Base-by-base conservation (phyloP, 108 stramenopile genomes). In the Ochromonas danica region DNA sequence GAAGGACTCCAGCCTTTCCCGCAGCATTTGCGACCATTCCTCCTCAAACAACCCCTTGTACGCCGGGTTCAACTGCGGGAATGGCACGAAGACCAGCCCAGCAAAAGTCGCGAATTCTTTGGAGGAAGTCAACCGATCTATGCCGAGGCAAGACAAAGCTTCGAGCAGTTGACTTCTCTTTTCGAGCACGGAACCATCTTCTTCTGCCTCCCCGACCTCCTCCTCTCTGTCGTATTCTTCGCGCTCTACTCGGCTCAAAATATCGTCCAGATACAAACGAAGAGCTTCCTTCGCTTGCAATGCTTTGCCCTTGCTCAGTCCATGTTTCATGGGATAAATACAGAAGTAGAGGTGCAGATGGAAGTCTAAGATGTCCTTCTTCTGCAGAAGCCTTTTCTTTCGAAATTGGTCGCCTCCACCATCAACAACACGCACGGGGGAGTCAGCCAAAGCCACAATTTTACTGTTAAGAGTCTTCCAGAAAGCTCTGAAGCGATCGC, bases 321-420 rank as follows among this genome's bases (percentile, higher is more conserved):
- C n/a, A n/a, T n/a, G n/a, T n/a, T n/a, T n/a, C n/a, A n/a, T n/a
- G 10, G 72, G 31, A 22, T 60, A 75, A 75, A 75, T 41, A 33
- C 6, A 17, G 51, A 75, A 75, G 41, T 75, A 42, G 14, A 75
- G 41, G 22, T 75, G 72, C 28, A 45, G 38, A 42, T 75, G 51
- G 31, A 75, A 75, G 3, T 75, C 72, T 10, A 75, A 14, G 14
- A 25, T 25, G 3, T 67, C 14, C 31, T 67, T 67, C 17, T 3
- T 25, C 10, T 28, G 35, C 31, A 6, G 17, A 35, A 67, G 35
- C 51, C 10, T 10, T 22, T 10, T 22, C 22, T 57, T 57, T 22
- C 10, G 22, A 57, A 17, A 10, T 22, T 57, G 51, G 17, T 10
- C 10, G 17, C 22, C 17, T 10, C 10, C 10, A 57, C 22, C 51